Percentiles rank a stretch among this genome's conserved stretches.
These are phyloP conservation scores for Curvularia eragrostidis DNA, from an alignment of 2,329 filamentous ascomycete species.

Conservation along the genomic window DNA sequence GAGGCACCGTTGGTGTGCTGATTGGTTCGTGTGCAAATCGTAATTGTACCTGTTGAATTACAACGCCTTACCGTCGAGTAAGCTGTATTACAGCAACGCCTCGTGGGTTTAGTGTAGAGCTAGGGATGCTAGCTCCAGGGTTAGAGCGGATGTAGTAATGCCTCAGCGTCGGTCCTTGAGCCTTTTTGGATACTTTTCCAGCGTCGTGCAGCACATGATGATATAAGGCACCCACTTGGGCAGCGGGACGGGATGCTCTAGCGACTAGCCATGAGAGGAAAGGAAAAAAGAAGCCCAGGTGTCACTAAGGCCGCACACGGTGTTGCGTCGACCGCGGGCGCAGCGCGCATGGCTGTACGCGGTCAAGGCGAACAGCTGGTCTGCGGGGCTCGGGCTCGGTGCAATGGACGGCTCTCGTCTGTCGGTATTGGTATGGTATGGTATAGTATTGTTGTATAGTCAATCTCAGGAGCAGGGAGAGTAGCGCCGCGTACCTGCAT, in stretches of 20 bases:
- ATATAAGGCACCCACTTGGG: constrained; percentile 4
- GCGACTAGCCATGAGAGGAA: neutral
- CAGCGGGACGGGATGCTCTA: neutral
- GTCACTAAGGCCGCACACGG: neutral
- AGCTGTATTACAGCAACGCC: neutral
- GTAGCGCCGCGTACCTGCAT: constrained; percentile 34
- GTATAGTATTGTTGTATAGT: neutral
- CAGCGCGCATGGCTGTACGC: neutral
- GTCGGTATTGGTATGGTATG: neutral
- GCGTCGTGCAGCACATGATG: constrained; percentile 14
- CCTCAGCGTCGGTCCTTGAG: constrained; percentile 8
- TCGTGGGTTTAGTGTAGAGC: neutral
- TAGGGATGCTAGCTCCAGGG: constrained; percentile 4
- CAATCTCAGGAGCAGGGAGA: constrained; percentile 20
- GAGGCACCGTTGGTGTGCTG: neutral
- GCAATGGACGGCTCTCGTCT: neutral
- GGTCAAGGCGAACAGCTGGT: constrained; percentile 1
- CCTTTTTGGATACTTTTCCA: constrained; percentile 10
- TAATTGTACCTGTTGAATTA: neutral
- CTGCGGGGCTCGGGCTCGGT: constrained; percentile 1
- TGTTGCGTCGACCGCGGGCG: neutral
- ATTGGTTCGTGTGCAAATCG: neutral
- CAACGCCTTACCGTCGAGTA: neutral
- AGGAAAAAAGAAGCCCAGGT: neutral
- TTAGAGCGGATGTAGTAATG: constrained; percentile 5